These are phyloP conservation scores for Neurospora hispaniola DNA, from an alignment of 495 filamentous ascomycete species.

Conservation along the genomic window DNA sequence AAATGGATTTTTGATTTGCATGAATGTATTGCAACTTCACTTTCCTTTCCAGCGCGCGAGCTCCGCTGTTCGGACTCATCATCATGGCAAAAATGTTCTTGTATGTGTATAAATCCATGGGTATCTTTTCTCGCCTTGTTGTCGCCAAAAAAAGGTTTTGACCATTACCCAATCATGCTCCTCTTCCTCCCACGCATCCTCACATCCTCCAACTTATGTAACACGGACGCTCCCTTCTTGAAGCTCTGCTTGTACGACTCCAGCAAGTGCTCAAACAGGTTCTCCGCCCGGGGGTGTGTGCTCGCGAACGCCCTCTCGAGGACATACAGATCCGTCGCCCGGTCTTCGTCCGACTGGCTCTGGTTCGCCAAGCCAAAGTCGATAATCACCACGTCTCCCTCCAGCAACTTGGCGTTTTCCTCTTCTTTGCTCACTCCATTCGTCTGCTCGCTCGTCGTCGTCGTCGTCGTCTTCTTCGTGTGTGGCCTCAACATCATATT, in stretches of 20 bases:
- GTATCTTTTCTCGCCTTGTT: neutral
- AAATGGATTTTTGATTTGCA: neutral
- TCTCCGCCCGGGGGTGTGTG: constrained; percentile 82
- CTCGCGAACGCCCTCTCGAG: constrained; percentile 92
- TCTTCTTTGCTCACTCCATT: constrained; percentile 4
- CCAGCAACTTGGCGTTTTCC: constrained; percentile 24
- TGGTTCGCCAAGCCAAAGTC: constrained; percentile 90
- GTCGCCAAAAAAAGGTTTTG: neutral
- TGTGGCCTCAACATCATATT: constrained; percentile 74
- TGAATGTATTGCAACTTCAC: neutral
- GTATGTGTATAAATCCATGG: neutral
- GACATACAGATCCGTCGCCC: constrained; percentile 94
- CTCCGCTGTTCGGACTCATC: neutral
- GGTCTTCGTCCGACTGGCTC: constrained; percentile 78
- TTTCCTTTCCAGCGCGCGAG: neutral
- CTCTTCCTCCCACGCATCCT: constrained; percentile 93
- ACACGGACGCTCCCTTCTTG: constrained; percentile 38
- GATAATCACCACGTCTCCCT: constrained; percentile 78
- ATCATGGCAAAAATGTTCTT: neutral
- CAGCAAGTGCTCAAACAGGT: constrained; percentile 53
- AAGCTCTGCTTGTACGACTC: constrained; percentile 41
- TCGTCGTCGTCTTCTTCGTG: neutral
- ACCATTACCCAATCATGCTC: constrained; percentile 77
- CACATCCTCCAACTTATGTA: constrained; percentile 80
- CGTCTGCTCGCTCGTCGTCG: constrained; percentile 1